Conservation (phyloP, 192 early-diverging fungal species). For the Entophlyctis luteolus region DNA sequence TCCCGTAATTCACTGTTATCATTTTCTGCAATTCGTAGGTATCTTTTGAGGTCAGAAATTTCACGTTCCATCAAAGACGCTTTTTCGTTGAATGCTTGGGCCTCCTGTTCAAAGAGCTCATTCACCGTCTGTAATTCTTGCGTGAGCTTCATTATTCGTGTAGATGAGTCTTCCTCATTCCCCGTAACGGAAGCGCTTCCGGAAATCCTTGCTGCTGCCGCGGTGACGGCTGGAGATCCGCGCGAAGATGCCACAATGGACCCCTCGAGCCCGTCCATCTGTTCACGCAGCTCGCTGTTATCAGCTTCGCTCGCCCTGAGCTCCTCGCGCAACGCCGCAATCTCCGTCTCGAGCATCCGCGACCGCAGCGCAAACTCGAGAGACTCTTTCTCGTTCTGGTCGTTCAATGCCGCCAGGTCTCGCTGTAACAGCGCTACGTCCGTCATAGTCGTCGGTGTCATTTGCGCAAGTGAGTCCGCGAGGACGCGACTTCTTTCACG, state of each 20-base stretch:
- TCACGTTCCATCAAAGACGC: background rate
- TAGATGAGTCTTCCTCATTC: background rate
- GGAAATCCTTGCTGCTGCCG: background rate
- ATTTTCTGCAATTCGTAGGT: constrained; percentile 3
- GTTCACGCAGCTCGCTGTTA: constrained; percentile 11
- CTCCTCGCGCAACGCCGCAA: background rate
- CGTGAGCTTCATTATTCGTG: background rate
- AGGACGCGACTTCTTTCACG: background rate
- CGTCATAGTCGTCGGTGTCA: background rate
- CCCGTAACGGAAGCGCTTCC: background rate
- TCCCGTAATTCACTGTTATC: constrained; percentile 8
- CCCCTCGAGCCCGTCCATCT: constrained; percentile 14
- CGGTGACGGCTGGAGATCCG: background rate
- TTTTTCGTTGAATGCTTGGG: background rate
- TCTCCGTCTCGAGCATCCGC: background rate
- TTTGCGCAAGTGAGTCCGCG: background rate
- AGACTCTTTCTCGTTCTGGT: background rate
- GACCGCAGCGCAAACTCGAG: background rate
- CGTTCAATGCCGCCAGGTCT: background rate
- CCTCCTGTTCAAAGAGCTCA: constrained; percentile 6
- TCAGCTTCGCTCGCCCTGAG: constrained; percentile 12
- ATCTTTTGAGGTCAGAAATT: background rate
- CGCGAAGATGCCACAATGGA: background rate
- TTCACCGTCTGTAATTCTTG: constrained; percentile 3
- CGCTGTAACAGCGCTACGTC: background rate